Evolutionary conservation across 139 green algal genomes (phyloP).

Genomic region (Pseudopediastrum boryanum): DNA sequence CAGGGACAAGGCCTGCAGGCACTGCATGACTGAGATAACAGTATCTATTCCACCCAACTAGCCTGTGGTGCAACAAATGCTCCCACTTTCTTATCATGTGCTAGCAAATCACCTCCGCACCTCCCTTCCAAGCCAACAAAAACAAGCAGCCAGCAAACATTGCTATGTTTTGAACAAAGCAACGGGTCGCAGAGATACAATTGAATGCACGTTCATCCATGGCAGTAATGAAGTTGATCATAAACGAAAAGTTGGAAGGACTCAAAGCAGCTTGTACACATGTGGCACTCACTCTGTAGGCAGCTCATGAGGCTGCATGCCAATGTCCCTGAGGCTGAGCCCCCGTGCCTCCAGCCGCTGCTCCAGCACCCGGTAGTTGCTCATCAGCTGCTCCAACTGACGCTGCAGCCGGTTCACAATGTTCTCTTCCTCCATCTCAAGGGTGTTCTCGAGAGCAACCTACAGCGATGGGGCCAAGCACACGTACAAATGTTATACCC

Average conservation of each 20-base stretch:
- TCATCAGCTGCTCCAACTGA: constrained; percentile 66
- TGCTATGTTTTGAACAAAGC: neutral
- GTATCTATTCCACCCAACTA: no score
- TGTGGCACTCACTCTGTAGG: constrained; percentile 25
- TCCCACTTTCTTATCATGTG: no score
- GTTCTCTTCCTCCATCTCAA: constrained; percentile 70
- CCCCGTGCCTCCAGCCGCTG: constrained; percentile 48
- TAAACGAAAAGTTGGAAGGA: neutral
- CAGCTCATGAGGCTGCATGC: constrained; percentile 36
- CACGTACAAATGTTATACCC: neutral
- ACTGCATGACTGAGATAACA: no score
- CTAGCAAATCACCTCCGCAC: neutral
- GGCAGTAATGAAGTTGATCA: neutral
- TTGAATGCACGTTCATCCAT: neutral
- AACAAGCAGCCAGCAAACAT: neutral
- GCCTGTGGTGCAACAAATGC: no score
- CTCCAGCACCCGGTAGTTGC: constrained; percentile 61
- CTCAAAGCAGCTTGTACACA: neutral
- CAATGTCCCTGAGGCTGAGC: constrained; percentile 41
- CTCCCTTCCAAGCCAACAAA: neutral
- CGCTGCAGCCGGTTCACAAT: constrained; percentile 76
- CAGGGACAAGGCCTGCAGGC: no score
- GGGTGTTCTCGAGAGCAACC: constrained; percentile 44
- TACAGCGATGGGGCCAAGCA: neutral
- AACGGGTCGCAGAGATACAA: neutral